These are phyloP conservation scores for Diaporthe aspalathi DNA, from an alignment of 2,329 filamentous ascomycete species.

Conservation along the genomic window DNA sequence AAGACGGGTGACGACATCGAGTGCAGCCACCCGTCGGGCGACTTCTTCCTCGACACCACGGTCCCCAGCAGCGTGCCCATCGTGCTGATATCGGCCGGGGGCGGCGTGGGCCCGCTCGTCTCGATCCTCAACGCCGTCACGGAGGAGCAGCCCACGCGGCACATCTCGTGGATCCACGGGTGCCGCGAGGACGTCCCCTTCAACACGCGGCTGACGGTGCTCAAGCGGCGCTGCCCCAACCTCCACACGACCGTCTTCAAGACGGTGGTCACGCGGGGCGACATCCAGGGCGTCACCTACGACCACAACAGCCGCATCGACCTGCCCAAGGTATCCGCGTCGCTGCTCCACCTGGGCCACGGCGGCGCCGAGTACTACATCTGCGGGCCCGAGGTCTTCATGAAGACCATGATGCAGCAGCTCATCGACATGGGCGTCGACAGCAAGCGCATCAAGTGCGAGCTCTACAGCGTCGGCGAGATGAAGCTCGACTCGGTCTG, in stretches of 20 bases:
- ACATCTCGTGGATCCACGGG: constrained; percentile 67
- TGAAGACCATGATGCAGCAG: constrained; percentile 56
- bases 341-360: constrained; percentile 55
- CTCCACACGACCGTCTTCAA: constrained; percentile 57
- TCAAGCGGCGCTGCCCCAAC: constrained; percentile 49
- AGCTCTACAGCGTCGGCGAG: constrained; percentile 55
- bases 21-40: constrained; percentile 71
- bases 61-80: constrained; percentile 54
- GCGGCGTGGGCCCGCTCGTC: constrained; percentile 66
- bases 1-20: constrained; percentile 69
- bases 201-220: constrained; percentile 57
- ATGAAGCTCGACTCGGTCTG: constrained; percentile 41
- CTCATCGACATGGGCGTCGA: constrained; percentile 52
- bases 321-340: constrained; percentile 52
- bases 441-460: constrained; percentile 50
- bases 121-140: constrained; percentile 66
- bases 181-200: constrained; percentile 63
- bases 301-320: constrained; percentile 55
- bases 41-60: constrained; percentile 62
- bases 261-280: constrained; percentile 56
- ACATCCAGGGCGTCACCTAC: constrained; percentile 54
- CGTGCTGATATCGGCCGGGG: constrained; percentile 68
- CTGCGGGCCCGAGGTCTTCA: constrained; percentile 61
- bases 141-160: constrained; percentile 54
- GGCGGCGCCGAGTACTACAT: constrained; percentile 59